Conservation (phyloP, 371 early-diverging fungal genomes). For the Apophysomyces elegans region DNA sequence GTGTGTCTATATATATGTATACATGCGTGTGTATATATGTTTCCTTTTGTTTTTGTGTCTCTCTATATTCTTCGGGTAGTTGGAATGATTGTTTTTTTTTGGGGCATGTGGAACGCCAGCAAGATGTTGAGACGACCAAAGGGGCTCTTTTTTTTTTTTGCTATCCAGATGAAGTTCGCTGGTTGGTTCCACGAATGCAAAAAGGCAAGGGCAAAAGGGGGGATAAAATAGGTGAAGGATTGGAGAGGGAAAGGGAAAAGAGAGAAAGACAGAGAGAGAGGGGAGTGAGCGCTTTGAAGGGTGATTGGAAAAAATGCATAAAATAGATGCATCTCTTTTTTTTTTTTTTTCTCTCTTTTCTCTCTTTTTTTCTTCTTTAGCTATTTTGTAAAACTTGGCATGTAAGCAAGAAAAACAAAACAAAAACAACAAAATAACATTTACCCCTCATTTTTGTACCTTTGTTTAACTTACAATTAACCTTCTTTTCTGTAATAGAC, state of each 20-base stretch:
- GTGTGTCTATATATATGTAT: too few species aligned
- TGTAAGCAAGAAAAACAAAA: not conserved
- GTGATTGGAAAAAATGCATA: constrained; percentile 1
- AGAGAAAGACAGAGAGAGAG: not conserved
- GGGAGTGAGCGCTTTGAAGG: not conserved
- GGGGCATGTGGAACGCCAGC: constrained; percentile 12
- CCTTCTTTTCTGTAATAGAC: not conserved
- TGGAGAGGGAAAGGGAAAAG: not conserved
- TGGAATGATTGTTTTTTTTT: constrained; percentile 4
- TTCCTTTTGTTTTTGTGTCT: too few species aligned
- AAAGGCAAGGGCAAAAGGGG: constrained; percentile 4
- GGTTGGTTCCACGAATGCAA: constrained; percentile 11
- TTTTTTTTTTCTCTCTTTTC: not conserved
- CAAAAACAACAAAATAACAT: not conserved
- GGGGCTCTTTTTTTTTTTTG: not conserved
- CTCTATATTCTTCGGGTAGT: not conserved
- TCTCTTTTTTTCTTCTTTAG: not conserved
- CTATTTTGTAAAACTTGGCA: not conserved
- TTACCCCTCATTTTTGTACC: not conserved
- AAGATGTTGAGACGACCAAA: constrained; percentile 1
- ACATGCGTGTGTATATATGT: too few species aligned
- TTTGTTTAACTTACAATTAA: not conserved
- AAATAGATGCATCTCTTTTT: constrained; percentile 6
- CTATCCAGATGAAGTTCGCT: constrained; percentile 8
- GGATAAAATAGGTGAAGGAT: not conserved